phyloP scores from a whole-genome alignment of 208 protist species.

The Jaenimonas drosophilae region DNA sequence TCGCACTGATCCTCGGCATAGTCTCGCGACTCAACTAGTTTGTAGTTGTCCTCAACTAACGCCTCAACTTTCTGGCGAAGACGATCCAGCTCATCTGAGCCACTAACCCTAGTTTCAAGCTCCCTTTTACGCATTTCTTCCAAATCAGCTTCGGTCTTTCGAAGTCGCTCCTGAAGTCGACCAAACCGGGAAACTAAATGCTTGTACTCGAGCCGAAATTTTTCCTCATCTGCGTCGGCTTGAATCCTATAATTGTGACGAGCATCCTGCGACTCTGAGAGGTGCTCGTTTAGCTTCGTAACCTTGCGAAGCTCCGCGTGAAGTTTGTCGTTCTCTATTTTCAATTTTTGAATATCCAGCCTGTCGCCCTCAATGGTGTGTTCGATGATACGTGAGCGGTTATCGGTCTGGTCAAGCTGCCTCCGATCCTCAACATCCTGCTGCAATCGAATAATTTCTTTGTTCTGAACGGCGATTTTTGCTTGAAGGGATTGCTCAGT shows the following conservation, averaged over 20 bases:
- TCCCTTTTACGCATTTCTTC: constrained; percentile 29
- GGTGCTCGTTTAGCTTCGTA: constrained; percentile 19
- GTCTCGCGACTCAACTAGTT: constrained; percentile 53
- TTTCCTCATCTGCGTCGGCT: constrained; percentile 39
- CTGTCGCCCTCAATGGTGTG: not conserved
- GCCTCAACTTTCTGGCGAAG: constrained; percentile 35
- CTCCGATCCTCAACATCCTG: constrained; percentile 10
- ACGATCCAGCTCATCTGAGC: constrained; percentile 33
- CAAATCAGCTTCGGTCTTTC: constrained; percentile 40
- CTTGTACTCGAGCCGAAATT: constrained; percentile 69
- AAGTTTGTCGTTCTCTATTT: constrained; percentile 28
- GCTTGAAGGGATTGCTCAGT: constrained; percentile 1
- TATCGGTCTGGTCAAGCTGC: not conserved
- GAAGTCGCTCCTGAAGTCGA: constrained; percentile 35
- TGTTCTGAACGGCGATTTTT: constrained; percentile 8
- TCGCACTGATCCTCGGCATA: constrained; percentile 67
- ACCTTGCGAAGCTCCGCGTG: constrained; percentile 18
- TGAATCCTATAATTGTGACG: constrained; percentile 30
- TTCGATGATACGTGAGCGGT: not conserved
- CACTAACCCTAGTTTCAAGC: constrained; percentile 11
- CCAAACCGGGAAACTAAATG: constrained; percentile 57
- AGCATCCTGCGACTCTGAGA: constrained; percentile 25
- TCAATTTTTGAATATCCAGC: constrained; percentile 12
- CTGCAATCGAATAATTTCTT: constrained; percentile 5
- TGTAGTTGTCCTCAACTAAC: constrained; percentile 53